These are phyloP conservation scores for Bipolaris oryzae DNA, from an alignment of 2,329 filamentous ascomycete species.

Conservation along the genomic window DNA sequence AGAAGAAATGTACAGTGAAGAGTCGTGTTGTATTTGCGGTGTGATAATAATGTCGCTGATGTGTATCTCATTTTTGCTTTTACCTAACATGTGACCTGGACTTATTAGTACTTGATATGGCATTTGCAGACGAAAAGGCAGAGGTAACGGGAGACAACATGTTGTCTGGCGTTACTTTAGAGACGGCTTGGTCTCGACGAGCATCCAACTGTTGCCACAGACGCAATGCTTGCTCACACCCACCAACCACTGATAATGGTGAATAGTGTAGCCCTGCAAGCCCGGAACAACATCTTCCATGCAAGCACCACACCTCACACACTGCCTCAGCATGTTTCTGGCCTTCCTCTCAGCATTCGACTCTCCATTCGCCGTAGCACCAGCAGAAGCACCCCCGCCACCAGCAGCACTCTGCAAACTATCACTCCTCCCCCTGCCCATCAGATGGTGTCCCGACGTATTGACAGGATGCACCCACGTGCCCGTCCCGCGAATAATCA, in stretches of 20 bases:
- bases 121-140: no score
- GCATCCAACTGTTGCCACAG: constrained; percentile 48
- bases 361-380: constrained; percentile 5
- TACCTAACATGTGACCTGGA: background rate
- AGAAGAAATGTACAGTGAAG: constrained; percentile 15
- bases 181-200: constrained; percentile 35
- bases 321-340: constrained; percentile 45
- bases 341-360: constrained; percentile 15
- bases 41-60: background rate
- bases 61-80: background rate
- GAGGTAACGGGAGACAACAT: no score
- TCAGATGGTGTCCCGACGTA: constrained; percentile 5
- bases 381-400: background rate
- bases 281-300: constrained; percentile 54
- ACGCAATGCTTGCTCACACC: constrained; percentile 49
- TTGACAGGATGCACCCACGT: constrained; percentile 31
- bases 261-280: constrained; percentile 35
- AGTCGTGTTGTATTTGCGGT: background rate
- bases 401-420: constrained; percentile 23
- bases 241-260: constrained; percentile 45
- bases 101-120: background rate
- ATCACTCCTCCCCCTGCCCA: constrained; percentile 28
- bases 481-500: constrained; percentile 44
- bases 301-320: constrained; percentile 53
- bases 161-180: constrained; percentile 2